Evolutionary conservation across 176 grass and related monocot genomes (phyloP).

Genomic region (Lolium perenne): DNA sequence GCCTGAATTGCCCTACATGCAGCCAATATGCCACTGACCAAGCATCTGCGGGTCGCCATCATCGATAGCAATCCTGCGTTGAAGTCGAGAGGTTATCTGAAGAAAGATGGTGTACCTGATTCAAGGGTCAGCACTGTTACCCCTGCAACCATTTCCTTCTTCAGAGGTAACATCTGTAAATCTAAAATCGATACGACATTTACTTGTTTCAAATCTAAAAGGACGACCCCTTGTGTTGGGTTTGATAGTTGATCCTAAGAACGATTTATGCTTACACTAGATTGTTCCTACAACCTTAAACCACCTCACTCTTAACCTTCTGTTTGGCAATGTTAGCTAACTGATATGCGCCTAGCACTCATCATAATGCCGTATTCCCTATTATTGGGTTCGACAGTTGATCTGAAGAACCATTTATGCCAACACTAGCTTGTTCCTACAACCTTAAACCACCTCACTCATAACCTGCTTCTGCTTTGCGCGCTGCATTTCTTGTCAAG

Average conservation of each 20-base stretch:
- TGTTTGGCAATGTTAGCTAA: not conserved
- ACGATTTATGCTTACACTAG: not conserved
- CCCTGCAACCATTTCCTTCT: slow-evolving; percentile 87
- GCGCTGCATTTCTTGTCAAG: not conserved
- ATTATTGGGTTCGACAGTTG: not conserved
- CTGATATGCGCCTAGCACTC: not conserved
- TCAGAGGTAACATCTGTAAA: slow-evolving; percentile 62
- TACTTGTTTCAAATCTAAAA: not conserved
- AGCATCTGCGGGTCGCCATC: slow-evolving; percentile 72
- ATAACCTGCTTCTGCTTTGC: not conserved
- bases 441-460: not conserved
- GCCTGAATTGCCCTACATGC: slow-evolving; percentile 34
- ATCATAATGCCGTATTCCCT: not conserved
- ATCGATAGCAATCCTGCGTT: slow-evolving; percentile 81
- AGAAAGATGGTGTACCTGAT: slow-evolving; percentile 67
- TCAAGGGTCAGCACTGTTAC: slow-evolving; percentile 94
- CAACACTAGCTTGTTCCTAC: not conserved
- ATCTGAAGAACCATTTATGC: not conserved
- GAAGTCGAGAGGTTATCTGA: slow-evolving; percentile 59
- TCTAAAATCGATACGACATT: not conserved
- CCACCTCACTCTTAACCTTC: not conserved
- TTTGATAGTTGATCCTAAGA: not conserved
- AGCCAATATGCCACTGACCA: slow-evolving; percentile 81
- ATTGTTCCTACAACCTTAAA: not conserved
- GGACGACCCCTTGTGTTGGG: not conserved